Evolutionary conservation across 768 basidiomycete species (phyloP).

Genomic region (Daedaleopsis nitida): DNA sequence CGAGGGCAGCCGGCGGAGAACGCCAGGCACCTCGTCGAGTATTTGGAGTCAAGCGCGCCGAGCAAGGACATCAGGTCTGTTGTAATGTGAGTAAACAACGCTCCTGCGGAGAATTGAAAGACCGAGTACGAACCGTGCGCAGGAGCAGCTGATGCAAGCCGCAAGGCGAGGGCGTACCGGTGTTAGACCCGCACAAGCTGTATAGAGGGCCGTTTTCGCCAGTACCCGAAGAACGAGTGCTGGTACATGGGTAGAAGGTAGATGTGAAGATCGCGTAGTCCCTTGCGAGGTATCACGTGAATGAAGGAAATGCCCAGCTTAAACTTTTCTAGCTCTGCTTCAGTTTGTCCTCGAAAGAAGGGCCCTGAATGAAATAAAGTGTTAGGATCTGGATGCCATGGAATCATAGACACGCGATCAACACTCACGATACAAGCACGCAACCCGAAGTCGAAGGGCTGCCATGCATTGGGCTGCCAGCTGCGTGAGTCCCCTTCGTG

Average conservation of each 20-base stretch:
- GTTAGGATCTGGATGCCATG: too few species aligned
- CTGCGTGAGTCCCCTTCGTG: too few species aligned
- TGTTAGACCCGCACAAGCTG: constrained; percentile 47
- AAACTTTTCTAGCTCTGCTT: constrained; percentile 49
- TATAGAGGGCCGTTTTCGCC: constrained; percentile 33
- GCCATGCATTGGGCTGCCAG: too few species aligned
- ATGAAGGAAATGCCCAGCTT: constrained; percentile 47
- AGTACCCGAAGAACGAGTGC: background rate
- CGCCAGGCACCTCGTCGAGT: too few species aligned
- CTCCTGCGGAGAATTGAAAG: too few species aligned
- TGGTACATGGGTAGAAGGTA: background rate
- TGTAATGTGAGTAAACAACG: background rate
- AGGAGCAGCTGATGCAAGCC: constrained; percentile 41
- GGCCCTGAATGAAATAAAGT: too few species aligned
- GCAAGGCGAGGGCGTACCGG: constrained; percentile 48
- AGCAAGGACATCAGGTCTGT: constrained; percentile 36
- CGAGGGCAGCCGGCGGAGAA: too few species aligned
- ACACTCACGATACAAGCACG: too few species aligned
- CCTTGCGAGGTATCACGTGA: constrained; percentile 38
- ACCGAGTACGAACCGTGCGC: constrained; percentile 39
- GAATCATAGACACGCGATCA: too few species aligned
- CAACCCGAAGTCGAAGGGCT: too few species aligned
- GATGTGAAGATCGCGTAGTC: background rate
- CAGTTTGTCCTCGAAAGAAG: constrained; percentile 44
- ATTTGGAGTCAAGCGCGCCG: constrained; percentile 46